These are phyloP conservation scores for Oryza rufipogon DNA, from an alignment of 176 grass and related monocot species.

Conservation along the genomic window DNA sequence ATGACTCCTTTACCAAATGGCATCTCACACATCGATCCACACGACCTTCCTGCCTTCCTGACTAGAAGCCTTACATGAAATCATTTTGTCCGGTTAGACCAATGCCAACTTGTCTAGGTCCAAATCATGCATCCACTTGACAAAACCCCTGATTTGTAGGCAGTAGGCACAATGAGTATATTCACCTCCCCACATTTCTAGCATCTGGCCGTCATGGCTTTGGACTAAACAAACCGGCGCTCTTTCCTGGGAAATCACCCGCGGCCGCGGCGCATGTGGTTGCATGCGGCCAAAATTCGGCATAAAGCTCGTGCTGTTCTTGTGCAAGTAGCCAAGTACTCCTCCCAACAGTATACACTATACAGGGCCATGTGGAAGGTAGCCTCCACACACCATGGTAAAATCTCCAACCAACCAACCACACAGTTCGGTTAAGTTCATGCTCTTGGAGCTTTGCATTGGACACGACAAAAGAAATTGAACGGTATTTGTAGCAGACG, in stretches of 20 bases:
- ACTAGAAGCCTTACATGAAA: not conserved
- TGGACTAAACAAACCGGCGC: conserved; percentile 8
- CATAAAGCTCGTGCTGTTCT: conserved; percentile 40
- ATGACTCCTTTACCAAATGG: not conserved
- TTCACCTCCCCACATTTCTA: not conserved
- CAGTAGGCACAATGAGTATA: not conserved
- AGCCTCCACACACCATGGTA: conserved; percentile 10
- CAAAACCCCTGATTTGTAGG: conserved; percentile 38
- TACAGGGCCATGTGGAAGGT: conserved; percentile 39
- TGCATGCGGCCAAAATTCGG: conserved; percentile 34
- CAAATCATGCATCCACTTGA: conserved; percentile 22
- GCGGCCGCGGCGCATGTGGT: not conserved
- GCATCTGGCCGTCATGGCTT: conserved; percentile 25
- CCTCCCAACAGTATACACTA: conserved; percentile 12
- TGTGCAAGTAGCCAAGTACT: not conserved
- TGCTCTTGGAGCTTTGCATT: conserved; percentile 23
- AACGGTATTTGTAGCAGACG: conserved; percentile 25
- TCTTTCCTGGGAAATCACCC: conserved; percentile 46
- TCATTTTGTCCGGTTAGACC: not conserved
- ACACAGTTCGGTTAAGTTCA: conserved; percentile 1
- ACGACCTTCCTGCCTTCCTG: not conserved
- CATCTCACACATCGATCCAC: not conserved
- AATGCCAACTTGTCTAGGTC: not conserved
- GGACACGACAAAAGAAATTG: conserved; percentile 15
- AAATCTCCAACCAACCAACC: conserved; percentile 31